These are phyloP conservation scores for Nicotiana sylvestris DNA, from an alignment of 257 asterid species.

Conservation along the genomic window DNA sequence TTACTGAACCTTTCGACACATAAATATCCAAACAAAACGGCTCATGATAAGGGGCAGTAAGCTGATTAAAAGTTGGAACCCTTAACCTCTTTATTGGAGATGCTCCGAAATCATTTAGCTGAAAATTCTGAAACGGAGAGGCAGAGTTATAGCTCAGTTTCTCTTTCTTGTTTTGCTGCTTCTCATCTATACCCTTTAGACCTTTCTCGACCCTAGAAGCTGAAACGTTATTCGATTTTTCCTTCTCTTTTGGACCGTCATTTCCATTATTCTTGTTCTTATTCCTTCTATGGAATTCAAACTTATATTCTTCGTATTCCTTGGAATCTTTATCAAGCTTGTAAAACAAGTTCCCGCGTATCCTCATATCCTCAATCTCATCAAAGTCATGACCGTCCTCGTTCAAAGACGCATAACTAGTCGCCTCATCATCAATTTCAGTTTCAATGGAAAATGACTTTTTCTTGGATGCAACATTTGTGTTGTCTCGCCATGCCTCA, in stretches of 20 bases:
- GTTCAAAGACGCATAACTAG: background rate
- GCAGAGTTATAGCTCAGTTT: background rate
- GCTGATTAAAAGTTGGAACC: constrained; percentile 69
- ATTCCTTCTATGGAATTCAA: constrained; percentile 65
- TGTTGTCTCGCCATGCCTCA: constrained; percentile 50
- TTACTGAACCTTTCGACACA: constrained; percentile 62
- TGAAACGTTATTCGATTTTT: background rate
- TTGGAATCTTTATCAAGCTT: constrained; percentile 76
- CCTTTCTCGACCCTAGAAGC: constrained; percentile 20
- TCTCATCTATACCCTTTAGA: constrained; percentile 22
- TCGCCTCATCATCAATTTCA: constrained; percentile 13
- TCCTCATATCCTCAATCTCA: constrained; percentile 74
- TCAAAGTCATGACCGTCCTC: constrained; percentile 42
- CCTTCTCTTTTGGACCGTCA: constrained; percentile 31
- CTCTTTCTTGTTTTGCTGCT: constrained; percentile 26
- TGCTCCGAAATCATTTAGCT: no score
- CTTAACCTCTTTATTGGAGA: constrained; percentile 37
- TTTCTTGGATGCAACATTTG: constrained; percentile 12
- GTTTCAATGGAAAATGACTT: constrained; percentile 19
- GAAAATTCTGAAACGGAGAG: no score
- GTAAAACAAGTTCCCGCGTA: constrained; percentile 66
- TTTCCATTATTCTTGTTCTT: constrained; percentile 30
- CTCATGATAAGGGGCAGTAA: constrained; percentile 74
- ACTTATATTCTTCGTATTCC: constrained; percentile 68
- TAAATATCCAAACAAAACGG: constrained; percentile 81